phyloP scores from a whole-genome alignment of 352 stramenopile species.

The Globisporangium spiculum region DNA sequence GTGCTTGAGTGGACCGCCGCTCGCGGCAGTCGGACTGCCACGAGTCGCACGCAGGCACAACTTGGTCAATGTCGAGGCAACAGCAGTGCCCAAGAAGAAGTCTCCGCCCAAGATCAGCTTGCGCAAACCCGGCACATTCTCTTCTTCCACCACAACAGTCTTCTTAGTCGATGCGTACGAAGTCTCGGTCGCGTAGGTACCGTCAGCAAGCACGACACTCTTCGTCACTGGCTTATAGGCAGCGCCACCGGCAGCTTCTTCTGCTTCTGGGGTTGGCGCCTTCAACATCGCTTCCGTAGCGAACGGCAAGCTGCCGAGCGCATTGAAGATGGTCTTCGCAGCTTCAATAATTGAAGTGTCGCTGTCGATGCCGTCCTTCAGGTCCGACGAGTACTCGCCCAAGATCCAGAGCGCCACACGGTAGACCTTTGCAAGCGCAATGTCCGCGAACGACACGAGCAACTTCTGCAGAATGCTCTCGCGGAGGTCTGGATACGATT shows the following conservation, averaged over 20 bases:
- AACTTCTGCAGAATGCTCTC: constrained; percentile 94
- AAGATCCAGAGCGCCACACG: constrained; percentile 97
- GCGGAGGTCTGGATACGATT: constrained; percentile 94
- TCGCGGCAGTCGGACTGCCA: constrained; percentile 37
- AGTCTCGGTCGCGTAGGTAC: constrained; percentile 99
- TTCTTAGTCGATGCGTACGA: constrained; percentile 67
- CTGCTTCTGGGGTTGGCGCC: constrained; percentile 23
- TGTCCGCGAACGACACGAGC: constrained; percentile 91
- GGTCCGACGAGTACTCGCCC: constrained; percentile 87
- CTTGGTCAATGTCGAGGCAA: constrained; percentile 95
- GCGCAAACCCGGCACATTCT: constrained; percentile 68
- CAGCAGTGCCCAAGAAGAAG: constrained; percentile 95
- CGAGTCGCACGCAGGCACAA: constrained; percentile 91
- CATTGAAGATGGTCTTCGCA: constrained; percentile 86
- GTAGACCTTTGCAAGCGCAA: constrained; percentile 94
- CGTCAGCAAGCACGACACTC: constrained; percentile 98
- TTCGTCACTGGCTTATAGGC: constrained; percentile 93
- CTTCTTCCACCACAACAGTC: constrained; percentile 47
- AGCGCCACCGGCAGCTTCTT: constrained; percentile 26
- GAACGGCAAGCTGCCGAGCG: constrained; percentile 77
- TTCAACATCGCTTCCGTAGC: constrained; percentile 53
- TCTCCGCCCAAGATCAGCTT: constrained; percentile 92
- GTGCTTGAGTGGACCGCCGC: constrained; percentile 52
- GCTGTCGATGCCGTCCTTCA: constrained; percentile 32
- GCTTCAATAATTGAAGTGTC: constrained; percentile 79